Base-by-base conservation (phyloP, 164 flowering plant species). In the Paratinospora sagittata region DNA sequence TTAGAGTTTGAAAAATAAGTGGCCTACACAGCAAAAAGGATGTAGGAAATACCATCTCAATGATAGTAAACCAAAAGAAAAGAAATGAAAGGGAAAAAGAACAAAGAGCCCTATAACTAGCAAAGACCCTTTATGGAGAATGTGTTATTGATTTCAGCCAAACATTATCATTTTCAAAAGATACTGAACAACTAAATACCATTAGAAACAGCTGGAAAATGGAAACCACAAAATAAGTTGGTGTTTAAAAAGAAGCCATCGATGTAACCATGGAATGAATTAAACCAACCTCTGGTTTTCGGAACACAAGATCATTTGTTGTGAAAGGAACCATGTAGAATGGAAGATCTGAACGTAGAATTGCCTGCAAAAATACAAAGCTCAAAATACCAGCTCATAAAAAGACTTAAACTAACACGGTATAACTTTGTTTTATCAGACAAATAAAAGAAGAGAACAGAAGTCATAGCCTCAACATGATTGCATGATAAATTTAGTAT, bases 301-400 rank as follows among this genome's bases (percentile, higher is more conserved):
- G 67, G 75, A 92, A 90, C 47, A 68, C 63, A 45, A 95, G 85
- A 79, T 89, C 93, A 57, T 68, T 72, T 9, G 91, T 82, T 27
- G 78, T 70, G 77, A 87, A 90, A 9, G 98, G 98, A 67, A 92
- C 97, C 89, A 95, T 88, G 83, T 95, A 92, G 75, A 73, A 77
- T 47, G 98, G 98, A 74, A 95, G 92, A 80, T 95, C 98, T n/a
- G 83, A 83, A 12, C 97, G 93, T 61, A 95, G 72, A 62, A 81
- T 73, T 67, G 86, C 97, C 98, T 93, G 89, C 69, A 58, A 76
- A 37, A 69, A 34, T 12, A 69, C 60, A 30, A 58, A 47, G 27
- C 17, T 10, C 43, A 33, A 34, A 65, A 33, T 19, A 65, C 34
- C 16, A 34, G 37, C 14, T 17, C 10, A 65, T 4, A 63, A 63